Evolutionary conservation across 257 asterid genomes (phyloP), one percentile per base, ranked within the genome.

Genomic region (Forsythia suspensa): DNA sequence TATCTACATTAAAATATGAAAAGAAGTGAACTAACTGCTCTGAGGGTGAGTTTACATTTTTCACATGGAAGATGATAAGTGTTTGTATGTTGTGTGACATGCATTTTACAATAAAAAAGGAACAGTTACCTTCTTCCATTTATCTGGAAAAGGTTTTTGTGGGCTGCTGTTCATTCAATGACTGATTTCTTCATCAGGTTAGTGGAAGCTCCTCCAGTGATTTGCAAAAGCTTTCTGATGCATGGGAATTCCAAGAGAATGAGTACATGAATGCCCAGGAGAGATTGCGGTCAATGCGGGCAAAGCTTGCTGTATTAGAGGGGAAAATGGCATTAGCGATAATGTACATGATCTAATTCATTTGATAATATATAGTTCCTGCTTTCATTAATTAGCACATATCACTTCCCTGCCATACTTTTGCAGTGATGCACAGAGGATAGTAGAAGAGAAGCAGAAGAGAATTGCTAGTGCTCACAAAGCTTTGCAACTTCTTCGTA

Each of bases 181-280:
- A 39, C 29, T 38, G n/a, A 36, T 4, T 70, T 83, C 44, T 76
- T 78, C 74, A 59, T 57, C 84, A 95, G 99, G 90, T 80, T 76
- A 79, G 59, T 83, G 88, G 70, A 75, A 83, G 83, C 77, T 83
- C 90, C 16, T 71, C 73, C 36, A 78, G 76, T 51, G 89, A 86
- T 68, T 73, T 83, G 74, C 89, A 83, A 78, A 69, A 77, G 75
- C 91, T 96, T 71, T 90, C 95, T 44, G 99, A 94, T 88, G 96
- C 85, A 66, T 80, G 81, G 83, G 99, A 96, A 84, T 89, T 94
- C 84, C 94, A 94, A 81, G 97, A 96, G 89, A 94, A 89, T 42
- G 94, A 91, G 70, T 39, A 88, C 88, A 87, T 89, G 89, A 85
- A 82, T 75, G 88, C 94, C 29, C 87, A 87, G 79, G 95, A 88